phyloP scores from a whole-genome alignment of 1,139 yeast genomes.

The Wickerhamomyces sp. region DNA sequence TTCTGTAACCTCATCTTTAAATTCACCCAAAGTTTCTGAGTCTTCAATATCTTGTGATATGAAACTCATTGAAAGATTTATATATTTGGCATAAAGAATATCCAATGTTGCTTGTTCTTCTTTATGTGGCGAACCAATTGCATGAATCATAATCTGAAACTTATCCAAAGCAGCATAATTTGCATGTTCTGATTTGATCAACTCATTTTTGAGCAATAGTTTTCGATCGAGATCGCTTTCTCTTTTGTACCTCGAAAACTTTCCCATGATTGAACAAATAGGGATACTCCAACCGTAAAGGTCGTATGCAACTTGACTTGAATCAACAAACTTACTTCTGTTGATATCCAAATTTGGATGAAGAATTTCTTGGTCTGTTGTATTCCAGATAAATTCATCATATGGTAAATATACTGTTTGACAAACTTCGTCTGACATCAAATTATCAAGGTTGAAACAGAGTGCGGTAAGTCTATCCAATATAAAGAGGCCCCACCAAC shows the following conservation, averaged over 20 bases:
- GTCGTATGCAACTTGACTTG: constrained; percentile 15
- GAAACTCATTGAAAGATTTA: constrained; percentile 13
- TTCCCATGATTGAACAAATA: constrained; percentile 17
- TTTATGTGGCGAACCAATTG: constrained; percentile 1
- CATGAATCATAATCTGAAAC: constrained; percentile 2
- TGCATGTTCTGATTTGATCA: constrained; percentile 1
- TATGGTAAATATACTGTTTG: constrained; percentile 30
- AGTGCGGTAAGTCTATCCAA: constrained; percentile 37
- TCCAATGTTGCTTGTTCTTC: constrained; percentile 7
- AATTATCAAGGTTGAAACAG: constrained; percentile 32
- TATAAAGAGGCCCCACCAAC: constrained; percentile 38
- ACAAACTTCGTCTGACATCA: constrained; percentile 31
- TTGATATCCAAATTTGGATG: constrained; percentile 14
- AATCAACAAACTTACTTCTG: constrained; percentile 12
- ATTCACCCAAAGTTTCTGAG: constrained; percentile 9
- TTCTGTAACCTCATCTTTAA: constrained; percentile 12
- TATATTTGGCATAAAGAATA: constrained; percentile 17
- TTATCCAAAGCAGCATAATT: constrained; percentile 5
- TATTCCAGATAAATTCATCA: constrained; percentile 30
- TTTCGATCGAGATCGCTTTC: background rate
- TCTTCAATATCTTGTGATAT: constrained; percentile 13
- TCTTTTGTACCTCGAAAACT: constrained; percentile 8
- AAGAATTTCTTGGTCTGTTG: constrained; percentile 7
- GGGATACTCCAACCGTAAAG: constrained; percentile 26
- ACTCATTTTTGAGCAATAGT: background rate